These are phyloP conservation scores for Bruguiera hainesii DNA, from an alignment of 441 rosid species.

Conservation along the genomic window DNA sequence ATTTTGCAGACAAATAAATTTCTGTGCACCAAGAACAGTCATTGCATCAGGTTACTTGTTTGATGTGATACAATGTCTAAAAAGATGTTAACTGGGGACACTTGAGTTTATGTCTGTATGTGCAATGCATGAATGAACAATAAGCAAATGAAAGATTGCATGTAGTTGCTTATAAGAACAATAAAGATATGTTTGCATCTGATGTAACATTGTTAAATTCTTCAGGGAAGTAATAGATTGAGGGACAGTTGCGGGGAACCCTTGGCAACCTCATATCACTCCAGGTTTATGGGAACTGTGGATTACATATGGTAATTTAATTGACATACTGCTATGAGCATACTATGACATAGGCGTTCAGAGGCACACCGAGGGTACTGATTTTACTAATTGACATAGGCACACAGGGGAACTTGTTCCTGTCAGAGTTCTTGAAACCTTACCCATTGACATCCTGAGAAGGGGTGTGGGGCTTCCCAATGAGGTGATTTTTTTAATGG, in stretches of 20 bases:
- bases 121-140: neutral
- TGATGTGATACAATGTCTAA: neutral
- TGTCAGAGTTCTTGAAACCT: slow-evolving; percentile 85
- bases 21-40: neutral
- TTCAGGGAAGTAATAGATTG: slow-evolving; percentile 57
- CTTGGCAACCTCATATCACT: slow-evolving; percentile 81
- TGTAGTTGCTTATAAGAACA: neutral
- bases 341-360: slow-evolving; percentile 3
- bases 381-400: slow-evolving; percentile 43
- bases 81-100: neutral
- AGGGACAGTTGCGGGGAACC: slow-evolving; percentile 79
- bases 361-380: slow-evolving; percentile 4
- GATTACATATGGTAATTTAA: slow-evolving; percentile 75
- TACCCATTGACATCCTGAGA: slow-evolving; percentile 53
- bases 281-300: slow-evolving; percentile 76
- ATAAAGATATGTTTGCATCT: neutral
- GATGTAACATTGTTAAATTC: slow-evolving; percentile 16
- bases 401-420: slow-evolving; percentile 78
- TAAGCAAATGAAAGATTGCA: neutral
- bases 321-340: neutral
- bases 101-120: neutral
- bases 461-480: slow-evolving; percentile 69
- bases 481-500: slow-evolving; percentile 44
- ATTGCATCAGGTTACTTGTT: neutral
- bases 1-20: neutral